Conservation (phyloP, 2,329 filamentous ascomycete genomes). For the Claviceps lovelessii region DNA sequence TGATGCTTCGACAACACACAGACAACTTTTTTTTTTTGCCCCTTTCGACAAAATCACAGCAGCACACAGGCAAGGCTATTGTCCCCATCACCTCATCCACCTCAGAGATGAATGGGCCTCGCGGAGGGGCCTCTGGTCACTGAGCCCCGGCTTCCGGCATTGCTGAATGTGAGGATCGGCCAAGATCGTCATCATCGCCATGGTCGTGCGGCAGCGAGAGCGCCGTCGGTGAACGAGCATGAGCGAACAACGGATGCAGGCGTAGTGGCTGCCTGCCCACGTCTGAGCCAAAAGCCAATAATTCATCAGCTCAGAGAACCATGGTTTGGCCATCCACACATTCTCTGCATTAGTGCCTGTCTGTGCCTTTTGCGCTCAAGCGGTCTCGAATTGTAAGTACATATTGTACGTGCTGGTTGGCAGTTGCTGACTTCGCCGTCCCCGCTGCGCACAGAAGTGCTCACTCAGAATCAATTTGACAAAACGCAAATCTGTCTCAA, state of each 20-base stretch:
- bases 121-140: not conserved
- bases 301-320: not conserved
- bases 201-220: not conserved
- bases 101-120: not conserved
- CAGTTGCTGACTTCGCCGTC: not conserved
- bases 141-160: not conserved
- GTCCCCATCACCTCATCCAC: not conserved
- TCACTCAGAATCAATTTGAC: too few relatives aligned
- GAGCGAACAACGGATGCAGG: not conserved
- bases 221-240: not conserved
- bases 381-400: not conserved
- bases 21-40: not conserved
- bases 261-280: not conserved
- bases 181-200: not conserved
- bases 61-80: too few relatives aligned
- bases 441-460: not conserved
- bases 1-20: not conserved
- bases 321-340: not conserved
- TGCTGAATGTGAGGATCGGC: not conserved
- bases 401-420: not conserved
- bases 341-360: not conserved
- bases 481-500: too few relatives aligned
- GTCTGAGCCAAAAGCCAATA: not conserved
- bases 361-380: not conserved
- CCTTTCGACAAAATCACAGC: not conserved